A percentile compares a stretch with the other conserved stretches of the same genome.
These are phyloP conservation scores for Metarhizium guizhouense DNA, from an alignment of 2,329 filamentous ascomycete genomes.

Conservation along the genomic window DNA sequence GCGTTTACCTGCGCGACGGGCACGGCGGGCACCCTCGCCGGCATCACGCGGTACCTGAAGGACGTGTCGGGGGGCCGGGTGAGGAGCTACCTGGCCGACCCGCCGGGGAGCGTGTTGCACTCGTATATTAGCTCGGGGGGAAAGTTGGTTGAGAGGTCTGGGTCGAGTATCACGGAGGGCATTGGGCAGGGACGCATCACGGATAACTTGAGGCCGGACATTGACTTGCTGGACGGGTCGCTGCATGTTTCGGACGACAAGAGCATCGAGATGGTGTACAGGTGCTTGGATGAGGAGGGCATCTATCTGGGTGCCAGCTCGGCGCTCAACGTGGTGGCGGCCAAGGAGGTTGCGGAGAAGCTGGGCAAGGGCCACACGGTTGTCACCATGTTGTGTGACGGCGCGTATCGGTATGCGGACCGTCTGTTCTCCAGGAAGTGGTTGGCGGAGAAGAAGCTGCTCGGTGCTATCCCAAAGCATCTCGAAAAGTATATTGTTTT, in stretches of 20 bases:
- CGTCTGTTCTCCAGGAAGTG: slow-evolving; percentile 86
- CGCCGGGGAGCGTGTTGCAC: slow-evolving; percentile 86
- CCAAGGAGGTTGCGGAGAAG: slow-evolving; percentile 86
- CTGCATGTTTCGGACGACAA: slow-evolving; percentile 83
- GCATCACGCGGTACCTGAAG: slow-evolving; percentile 83
- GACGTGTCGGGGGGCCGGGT: slow-evolving; percentile 68
- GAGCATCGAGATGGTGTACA: slow-evolving; percentile 95
- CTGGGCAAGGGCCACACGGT: slow-evolving; percentile 83
- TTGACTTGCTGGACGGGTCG: slow-evolving; percentile 76
- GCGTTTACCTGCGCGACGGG: slow-evolving; percentile 95
- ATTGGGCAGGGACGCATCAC: slow-evolving; percentile 95
- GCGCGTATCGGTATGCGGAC: slow-evolving; percentile 95
- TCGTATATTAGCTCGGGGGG: slow-evolving; percentile 84
- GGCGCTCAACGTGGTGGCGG: slow-evolving; percentile 88
- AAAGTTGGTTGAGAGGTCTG: slow-evolving; percentile 69
- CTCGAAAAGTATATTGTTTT: slow-evolving; percentile 92
- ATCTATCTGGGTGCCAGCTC: slow-evolving; percentile 92
- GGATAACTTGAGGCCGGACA: slow-evolving; percentile 83
- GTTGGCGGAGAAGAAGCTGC: slow-evolving; percentile 76
- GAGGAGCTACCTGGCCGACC: slow-evolving; percentile 85
- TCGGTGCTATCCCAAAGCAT: slow-evolving; percentile 72
- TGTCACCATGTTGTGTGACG: slow-evolving; percentile 89
- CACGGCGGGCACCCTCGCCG: slow-evolving; percentile 85
- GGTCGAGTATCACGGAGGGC: slow-evolving; percentile 90
- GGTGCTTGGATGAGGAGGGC: slow-evolving; percentile 91